Evolutionary conservation across 179 eudicot genomes (phyloP).

Genomic region (Spinacia oleracea): DNA sequence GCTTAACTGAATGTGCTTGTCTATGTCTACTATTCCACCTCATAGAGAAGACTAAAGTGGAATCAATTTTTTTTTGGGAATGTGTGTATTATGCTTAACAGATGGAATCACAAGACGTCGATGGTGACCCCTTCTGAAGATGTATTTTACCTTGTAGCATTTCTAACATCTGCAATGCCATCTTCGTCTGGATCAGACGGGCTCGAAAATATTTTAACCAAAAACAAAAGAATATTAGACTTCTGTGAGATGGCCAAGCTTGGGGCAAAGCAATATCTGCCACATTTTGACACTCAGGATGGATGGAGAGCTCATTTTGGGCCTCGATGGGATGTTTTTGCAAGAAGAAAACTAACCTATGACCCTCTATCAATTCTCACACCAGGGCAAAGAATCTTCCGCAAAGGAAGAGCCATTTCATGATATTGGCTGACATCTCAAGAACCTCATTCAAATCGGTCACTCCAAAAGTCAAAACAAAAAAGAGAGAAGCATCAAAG

Average conservation of each 20-base stretch:
- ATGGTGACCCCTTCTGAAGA: slow-evolving; percentile 73
- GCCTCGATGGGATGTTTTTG: slow-evolving; percentile 58
- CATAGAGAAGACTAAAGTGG: slow-evolving; percentile 4
- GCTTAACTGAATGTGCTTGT: neutral
- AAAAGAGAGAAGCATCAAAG: slow-evolving; percentile 3
- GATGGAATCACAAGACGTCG: slow-evolving; percentile 82
- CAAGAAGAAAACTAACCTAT: slow-evolving; percentile 60
- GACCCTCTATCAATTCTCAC: slow-evolving; percentile 88
- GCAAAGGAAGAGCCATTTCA: slow-evolving; percentile 40
- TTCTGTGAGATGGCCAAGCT: slow-evolving; percentile 60
- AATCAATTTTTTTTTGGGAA: neutral
- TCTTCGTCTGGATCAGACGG: slow-evolving; percentile 57
- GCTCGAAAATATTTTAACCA: slow-evolving; percentile 49
- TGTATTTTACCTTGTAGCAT: slow-evolving; percentile 72
- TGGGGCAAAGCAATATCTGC: slow-evolving; percentile 81
- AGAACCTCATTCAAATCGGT: slow-evolving; percentile 12
- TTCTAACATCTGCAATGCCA: slow-evolving; percentile 72
- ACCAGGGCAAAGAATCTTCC: slow-evolving; percentile 90
- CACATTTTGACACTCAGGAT: slow-evolving; percentile 62
- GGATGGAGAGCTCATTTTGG: slow-evolving; percentile 85
- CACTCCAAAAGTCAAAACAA: neutral
- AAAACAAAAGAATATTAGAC: slow-evolving; percentile 57
- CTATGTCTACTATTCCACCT: neutral
- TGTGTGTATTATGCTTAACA: slow-evolving; percentile 29
- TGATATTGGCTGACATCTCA: slow-evolving; percentile 18